Conservation (phyloP, 2,329 filamentous ascomycete species). For the Lachnellula suecica region DNA sequence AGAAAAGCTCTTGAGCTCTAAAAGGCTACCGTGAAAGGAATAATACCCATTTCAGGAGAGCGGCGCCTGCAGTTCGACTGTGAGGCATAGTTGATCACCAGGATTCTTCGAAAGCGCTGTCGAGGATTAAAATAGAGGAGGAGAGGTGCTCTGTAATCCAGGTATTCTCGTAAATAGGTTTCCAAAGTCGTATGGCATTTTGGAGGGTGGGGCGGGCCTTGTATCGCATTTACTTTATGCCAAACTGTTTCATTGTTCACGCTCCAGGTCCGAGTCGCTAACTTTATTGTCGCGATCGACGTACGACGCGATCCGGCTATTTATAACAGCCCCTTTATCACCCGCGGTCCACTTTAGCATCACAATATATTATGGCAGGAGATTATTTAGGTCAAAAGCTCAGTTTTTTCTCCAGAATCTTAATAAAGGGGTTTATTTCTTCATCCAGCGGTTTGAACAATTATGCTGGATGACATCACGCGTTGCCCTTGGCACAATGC, state of each 20-base stretch:
- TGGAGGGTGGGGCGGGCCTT: neutral
- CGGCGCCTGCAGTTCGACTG: slow-evolving; percentile 45
- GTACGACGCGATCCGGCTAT: slow-evolving; percentile 5
- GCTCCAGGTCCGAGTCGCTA: neutral
- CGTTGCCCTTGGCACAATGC: too few species aligned
- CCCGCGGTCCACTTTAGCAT: too few species aligned
- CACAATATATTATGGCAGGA: too few species aligned
- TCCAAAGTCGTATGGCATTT: slow-evolving; percentile 5
- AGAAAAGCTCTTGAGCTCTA: slow-evolving; percentile 8
- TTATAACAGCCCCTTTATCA: neutral
- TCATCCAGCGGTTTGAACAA: neutral
- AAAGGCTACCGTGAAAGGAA: slow-evolving; percentile 3
- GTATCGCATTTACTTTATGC: slow-evolving; percentile 1
- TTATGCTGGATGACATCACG: slow-evolving; percentile 5
- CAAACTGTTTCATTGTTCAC: slow-evolving; percentile 7
- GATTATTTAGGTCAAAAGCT: too few species aligned
- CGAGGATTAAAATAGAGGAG: neutral
- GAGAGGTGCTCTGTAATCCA: neutral
- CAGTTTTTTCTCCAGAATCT: too few species aligned
- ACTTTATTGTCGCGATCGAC: neutral
- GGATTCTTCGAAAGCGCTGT: neutral
- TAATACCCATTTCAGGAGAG: slow-evolving; percentile 56
- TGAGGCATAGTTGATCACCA: slow-evolving; percentile 16
- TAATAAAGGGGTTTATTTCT: neutral
- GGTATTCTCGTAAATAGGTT: neutral